phyloP scores from a whole-genome alignment of 176 grass and related monocot genomes.

The Chloris gayana region DNA sequence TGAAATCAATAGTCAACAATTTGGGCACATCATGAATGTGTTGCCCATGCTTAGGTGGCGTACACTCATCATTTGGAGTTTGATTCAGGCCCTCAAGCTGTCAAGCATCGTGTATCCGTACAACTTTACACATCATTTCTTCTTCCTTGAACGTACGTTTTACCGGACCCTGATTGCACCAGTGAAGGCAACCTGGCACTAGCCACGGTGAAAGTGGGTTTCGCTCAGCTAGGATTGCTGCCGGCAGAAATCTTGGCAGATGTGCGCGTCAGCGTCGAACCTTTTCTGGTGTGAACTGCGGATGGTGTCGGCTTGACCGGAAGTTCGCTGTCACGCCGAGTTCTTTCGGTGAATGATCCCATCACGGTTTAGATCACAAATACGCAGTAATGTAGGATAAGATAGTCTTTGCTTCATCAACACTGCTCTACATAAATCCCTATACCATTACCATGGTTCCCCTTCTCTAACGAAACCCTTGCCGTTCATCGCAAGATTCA shows the following conservation, averaged over 20 bases:
- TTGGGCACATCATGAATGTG: background rate
- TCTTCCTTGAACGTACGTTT: constrained; percentile 7
- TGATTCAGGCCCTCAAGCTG: background rate
- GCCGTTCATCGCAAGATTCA: no score
- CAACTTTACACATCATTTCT: background rate
- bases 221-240: constrained; percentile 23
- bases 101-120: background rate
- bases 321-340: constrained; percentile 29
- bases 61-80: background rate
- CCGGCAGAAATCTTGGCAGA: constrained; percentile 28
- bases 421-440: no score
- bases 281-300: constrained; percentile 24
- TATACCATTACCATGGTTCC: background rate
- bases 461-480: background rate
- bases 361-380: constrained; percentile 9
- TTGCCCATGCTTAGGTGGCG: background rate
- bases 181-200: constrained; percentile 39
- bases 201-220: constrained; percentile 42
- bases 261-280: constrained; percentile 32
- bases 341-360: constrained; percentile 32
- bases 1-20: constrained; percentile 11
- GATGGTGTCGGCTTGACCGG: constrained; percentile 18
- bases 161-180: constrained; percentile 15
- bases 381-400: background rate
- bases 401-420: no score